These are phyloP conservation scores for Paramyrothecium sp. DNA, from an alignment of 2,329 filamentous ascomycete genomes.

Conservation along the genomic window DNA sequence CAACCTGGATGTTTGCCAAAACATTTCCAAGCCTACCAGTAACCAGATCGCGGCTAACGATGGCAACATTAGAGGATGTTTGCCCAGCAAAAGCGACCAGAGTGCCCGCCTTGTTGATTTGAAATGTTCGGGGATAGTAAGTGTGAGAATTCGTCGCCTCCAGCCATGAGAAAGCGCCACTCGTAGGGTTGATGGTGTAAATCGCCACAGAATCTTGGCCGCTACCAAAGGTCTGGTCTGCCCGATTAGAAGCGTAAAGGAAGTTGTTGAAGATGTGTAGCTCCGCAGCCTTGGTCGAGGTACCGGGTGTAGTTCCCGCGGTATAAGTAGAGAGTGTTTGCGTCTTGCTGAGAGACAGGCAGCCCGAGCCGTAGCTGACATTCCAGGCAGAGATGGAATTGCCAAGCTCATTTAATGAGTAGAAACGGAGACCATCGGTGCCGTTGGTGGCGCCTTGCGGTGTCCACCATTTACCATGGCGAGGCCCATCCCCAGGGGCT, in stretches of 20 bases:
- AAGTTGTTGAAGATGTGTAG: constrained; percentile 53
- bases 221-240: constrained; percentile 54
- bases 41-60: constrained; percentile 52
- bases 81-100: constrained; percentile 64
- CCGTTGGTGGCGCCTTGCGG: constrained; percentile 20
- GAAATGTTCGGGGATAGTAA: constrained; percentile 61
- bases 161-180: constrained; percentile 50
- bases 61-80: constrained; percentile 55
- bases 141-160: constrained; percentile 57
- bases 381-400: constrained; percentile 50
- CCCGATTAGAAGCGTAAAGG: constrained; percentile 61
- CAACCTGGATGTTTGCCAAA: constrained; percentile 38
- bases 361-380: constrained; percentile 42
- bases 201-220: constrained; percentile 55
- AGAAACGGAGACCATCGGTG: constrained; percentile 25
- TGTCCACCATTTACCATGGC: constrained; percentile 51
- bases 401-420: constrained; percentile 46
- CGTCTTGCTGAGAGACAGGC: constrained; percentile 42
- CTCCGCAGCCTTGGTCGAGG: constrained; percentile 52
- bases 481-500: constrained; percentile 47
- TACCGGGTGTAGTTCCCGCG: constrained; percentile 35
- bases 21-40: constrained; percentile 55
- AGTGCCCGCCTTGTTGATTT: constrained; percentile 56
- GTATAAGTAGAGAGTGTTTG: constrained; percentile 48
- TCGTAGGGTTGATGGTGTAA: constrained; percentile 41